Conservation (phyloP, 352 stramenopile genomes). For the Phytophthora europaea region DNA sequence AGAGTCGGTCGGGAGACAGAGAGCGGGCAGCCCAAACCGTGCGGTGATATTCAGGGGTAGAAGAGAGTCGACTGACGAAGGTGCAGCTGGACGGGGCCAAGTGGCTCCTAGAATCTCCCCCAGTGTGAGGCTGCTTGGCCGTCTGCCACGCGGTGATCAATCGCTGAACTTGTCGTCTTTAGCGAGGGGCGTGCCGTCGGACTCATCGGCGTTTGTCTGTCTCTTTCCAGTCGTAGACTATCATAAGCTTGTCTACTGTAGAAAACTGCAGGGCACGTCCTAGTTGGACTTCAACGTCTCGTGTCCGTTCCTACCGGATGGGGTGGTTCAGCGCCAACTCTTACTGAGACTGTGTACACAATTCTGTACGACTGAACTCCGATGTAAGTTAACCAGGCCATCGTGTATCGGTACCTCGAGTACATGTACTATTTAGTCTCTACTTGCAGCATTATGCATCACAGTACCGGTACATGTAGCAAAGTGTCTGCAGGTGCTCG, state of each 20-base stretch:
- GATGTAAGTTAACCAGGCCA: too few relatives aligned
- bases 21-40: conserved; percentile 12
- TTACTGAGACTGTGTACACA: neutral
- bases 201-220: neutral
- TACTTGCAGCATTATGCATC: neutral
- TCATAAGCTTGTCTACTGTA: neutral
- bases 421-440: neutral
- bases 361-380: too few relatives aligned
- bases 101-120: conserved; percentile 8
- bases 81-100: conserved; percentile 22
- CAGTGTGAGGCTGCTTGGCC: neutral
- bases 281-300: neutral
- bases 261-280: neutral
- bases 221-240: neutral
- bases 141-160: neutral
- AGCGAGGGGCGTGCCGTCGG: neutral
- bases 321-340: neutral
- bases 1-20: conserved; percentile 20
- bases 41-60: neutral
- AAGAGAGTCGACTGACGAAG: conserved; percentile 26
- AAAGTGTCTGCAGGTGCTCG: neutral
- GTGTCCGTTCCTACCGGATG: neutral
- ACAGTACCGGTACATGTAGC: neutral
- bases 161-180: neutral
- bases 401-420: too few relatives aligned